A percentile compares a stretch with the other conserved stretches of the same genome.
These are phyloP conservation scores for Solanum hybrid DNA, from an alignment of 305 asterid species.

Conservation along the genomic window DNA sequence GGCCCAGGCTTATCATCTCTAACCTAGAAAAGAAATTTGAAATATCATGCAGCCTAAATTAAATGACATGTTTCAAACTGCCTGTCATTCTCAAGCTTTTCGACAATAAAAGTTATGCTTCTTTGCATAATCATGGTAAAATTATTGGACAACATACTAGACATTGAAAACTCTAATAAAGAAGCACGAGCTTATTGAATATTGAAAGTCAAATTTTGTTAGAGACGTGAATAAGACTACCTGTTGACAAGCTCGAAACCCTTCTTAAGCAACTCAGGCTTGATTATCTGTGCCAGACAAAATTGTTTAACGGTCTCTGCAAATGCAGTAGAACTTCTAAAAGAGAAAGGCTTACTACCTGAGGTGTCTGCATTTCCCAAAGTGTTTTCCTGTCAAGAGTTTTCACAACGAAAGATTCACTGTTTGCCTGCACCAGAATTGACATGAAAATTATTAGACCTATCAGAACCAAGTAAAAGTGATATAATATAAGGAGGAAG, in stretches of 20 bases:
- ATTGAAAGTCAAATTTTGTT: not conserved
- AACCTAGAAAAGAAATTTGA: not conserved
- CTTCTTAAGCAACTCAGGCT: slow-evolving; percentile 78
- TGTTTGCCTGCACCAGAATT: slow-evolving; percentile 55
- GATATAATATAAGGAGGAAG: not conserved
- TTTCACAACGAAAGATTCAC: slow-evolving; percentile 71
- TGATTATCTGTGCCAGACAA: slow-evolving; percentile 50
- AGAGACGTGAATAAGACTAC: slow-evolving; percentile 19
- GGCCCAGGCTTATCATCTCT: not conserved
- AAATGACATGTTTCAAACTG: not conserved
- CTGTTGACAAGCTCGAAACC: slow-evolving; percentile 83
- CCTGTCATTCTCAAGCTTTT: not conserved
- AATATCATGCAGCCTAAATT: not conserved
- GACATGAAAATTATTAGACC: not conserved
- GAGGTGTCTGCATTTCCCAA: slow-evolving; percentile 99
- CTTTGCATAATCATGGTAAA: not conserved
- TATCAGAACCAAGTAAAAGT: not conserved
- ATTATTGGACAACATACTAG: not conserved
- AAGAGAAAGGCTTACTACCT: slow-evolving; percentile 34
- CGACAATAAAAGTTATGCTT: not conserved
- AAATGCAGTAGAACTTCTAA: not conserved
- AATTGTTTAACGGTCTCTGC: not conserved
- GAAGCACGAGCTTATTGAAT: not conserved
- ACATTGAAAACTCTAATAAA: not conserved
- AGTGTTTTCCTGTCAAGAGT: slow-evolving; percentile 87